Evolutionary conservation across 1,284 basidiomycete genomes (phyloP).

Genomic region (Ganoderma lucidum): DNA sequence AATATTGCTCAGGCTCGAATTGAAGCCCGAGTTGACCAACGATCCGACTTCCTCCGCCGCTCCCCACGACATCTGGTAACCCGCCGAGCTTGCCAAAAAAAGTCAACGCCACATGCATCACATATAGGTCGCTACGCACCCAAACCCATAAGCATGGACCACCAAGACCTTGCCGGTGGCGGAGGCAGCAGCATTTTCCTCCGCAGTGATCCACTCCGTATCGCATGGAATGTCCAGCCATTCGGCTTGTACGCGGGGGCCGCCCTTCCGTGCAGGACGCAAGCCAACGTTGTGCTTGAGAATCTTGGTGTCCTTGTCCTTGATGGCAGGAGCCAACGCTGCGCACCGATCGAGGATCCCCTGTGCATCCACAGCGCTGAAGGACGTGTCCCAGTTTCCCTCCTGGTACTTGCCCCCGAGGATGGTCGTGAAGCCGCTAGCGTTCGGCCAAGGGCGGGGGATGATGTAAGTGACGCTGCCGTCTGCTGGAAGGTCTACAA

Average conservation of each 20-base stretch:
- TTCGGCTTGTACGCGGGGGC: constrained; percentile 73
- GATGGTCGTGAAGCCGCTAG: constrained; percentile 51
- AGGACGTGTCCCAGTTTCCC: constrained; percentile 56
- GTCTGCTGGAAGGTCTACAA: constrained; percentile 58
- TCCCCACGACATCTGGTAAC: constrained; percentile 80
- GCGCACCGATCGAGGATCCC: constrained; percentile 56
- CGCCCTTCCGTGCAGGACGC: constrained; percentile 73
- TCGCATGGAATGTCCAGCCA: constrained; percentile 51
- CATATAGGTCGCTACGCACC: constrained; percentile 38
- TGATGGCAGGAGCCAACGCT: constrained; percentile 47
- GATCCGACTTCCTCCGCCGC: constrained; percentile 57
- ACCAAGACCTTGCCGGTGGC: constrained; percentile 53
- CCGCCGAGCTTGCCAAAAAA: constrained; percentile 60
- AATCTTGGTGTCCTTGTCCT: constrained; percentile 50
- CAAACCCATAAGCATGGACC: constrained; percentile 77
- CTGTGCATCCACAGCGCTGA: constrained; percentile 51
- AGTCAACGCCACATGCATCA: constrained; percentile 38
- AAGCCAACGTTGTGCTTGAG: constrained; percentile 73
- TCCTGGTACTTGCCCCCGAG: constrained; percentile 64
- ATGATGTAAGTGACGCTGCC: constrained; percentile 58
- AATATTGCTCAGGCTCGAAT: constrained; percentile 7
- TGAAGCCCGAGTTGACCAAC: constrained; percentile 27
- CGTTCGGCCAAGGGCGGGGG: constrained; percentile 51
- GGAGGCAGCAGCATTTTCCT: constrained; percentile 43
- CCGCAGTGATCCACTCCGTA: constrained; percentile 40